phyloP scores from a whole-genome alignment of 331 rosid genomes.

The Pyracantha coccinea region DNA sequence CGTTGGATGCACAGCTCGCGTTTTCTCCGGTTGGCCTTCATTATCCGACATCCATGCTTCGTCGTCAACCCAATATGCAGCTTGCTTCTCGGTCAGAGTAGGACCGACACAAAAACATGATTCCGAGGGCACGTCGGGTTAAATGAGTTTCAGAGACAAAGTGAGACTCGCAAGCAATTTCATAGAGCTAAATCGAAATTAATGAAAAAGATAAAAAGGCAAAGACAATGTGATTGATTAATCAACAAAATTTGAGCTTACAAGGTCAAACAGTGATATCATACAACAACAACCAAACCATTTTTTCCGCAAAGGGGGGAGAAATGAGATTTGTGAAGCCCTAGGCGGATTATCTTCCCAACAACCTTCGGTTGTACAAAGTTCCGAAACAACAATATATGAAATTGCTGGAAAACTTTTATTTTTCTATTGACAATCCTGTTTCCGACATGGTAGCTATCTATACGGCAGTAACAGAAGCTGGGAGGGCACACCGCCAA shows the following conservation, averaged over 20 bases:
- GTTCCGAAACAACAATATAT: background rate
- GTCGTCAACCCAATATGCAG: too few relatives aligned
- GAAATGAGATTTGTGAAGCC: background rate
- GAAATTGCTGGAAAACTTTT: background rate
- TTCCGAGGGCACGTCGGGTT: too few relatives aligned
- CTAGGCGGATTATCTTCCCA: background rate
- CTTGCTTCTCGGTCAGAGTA: too few relatives aligned
- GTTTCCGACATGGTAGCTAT: background rate
- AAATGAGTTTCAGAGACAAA: too few relatives aligned
- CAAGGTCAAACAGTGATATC: background rate
- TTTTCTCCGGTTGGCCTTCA: too few relatives aligned
- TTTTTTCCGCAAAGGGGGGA: background rate
- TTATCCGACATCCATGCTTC: too few relatives aligned
- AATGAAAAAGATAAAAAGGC: background rate
- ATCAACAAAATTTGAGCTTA: background rate
- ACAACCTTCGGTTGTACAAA: background rate
- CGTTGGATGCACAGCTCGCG: too few relatives aligned
- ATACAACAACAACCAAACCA: background rate
- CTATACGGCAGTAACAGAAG: conserved; percentile 17
- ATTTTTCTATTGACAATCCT: conserved; percentile 2
- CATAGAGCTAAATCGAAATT: too few relatives aligned
- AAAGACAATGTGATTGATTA: background rate
- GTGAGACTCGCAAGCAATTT: too few relatives aligned
- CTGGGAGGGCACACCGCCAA: conserved; percentile 31
- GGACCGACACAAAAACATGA: too few relatives aligned